These are phyloP conservation scores for Malus orientalis DNA, from an alignment of 306 rosid genomes.

Conservation along the genomic window DNA sequence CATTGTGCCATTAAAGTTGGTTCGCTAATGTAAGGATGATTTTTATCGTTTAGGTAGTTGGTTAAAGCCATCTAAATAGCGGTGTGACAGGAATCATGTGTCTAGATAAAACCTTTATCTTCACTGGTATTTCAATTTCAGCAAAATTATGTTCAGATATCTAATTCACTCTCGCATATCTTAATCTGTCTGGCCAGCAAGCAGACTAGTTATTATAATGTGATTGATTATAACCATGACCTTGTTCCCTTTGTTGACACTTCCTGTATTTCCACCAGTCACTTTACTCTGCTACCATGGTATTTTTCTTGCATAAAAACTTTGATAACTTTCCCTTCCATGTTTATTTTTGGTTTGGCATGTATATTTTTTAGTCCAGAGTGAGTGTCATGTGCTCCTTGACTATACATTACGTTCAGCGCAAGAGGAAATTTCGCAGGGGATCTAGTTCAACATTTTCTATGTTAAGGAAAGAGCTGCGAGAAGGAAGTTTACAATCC, in stretches of 20 bases:
- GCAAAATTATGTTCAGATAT: too few relatives aligned
- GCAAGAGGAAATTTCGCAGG: constrained; percentile 64
- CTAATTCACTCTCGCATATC: background rate
- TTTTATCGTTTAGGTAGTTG: background rate
- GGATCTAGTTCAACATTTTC: constrained; percentile 60
- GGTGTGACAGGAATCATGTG: background rate
- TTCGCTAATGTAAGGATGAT: background rate
- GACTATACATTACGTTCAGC: constrained; percentile 71
- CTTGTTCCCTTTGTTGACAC: background rate
- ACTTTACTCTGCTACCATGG: background rate
- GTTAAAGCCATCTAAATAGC: background rate
- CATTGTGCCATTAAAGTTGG: background rate
- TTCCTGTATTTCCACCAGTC: background rate
- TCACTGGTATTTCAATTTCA: too few relatives aligned
- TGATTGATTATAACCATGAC: background rate
- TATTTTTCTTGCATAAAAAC: background rate
- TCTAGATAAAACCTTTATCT: background rate
- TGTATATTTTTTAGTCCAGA: background rate
- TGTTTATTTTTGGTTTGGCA: background rate
- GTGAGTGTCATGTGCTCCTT: constrained; percentile 29
- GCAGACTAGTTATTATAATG: background rate
- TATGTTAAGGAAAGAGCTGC: constrained; percentile 63
- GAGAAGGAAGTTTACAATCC: constrained; percentile 72
- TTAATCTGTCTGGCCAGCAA: background rate
- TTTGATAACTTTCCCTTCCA: background rate